Evolutionary conservation across 2,329 filamentous ascomycete genomes (phyloP), one percentile per base, ranked within the genome.

Genomic region (Ilyonectria sp.): DNA sequence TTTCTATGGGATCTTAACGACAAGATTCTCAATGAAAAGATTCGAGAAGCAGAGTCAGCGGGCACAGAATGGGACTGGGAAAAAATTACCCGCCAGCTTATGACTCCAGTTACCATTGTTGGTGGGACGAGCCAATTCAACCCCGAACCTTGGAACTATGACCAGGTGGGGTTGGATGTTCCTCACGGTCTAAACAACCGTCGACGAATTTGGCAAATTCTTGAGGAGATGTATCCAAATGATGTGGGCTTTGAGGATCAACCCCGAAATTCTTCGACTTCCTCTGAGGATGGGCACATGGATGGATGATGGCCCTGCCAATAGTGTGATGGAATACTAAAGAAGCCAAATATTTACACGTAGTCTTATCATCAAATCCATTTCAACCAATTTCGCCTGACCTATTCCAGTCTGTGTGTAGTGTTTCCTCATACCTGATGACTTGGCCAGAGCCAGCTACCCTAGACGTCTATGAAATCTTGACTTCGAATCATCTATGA

Each of bases 161-260:
- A 23, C 1, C 26, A 47, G 29, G 57, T 65, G 3, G 66, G 62
- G 4, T 29, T 68, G 37, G 29, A 11, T n/a, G 58, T 62, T 58
- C 57, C 66, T 15, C 43, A 13, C 3, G 66, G 62, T 8, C 43
- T 68, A 1, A 37, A 52, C 7, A 68, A 68, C 23, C 53, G 66
- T 5, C 61, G 66, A 13, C 53, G 66, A 0, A 68, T 68, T 17
- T 68, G 66, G 66, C 53, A 68, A 40, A 68, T 68, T 15, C 15
- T 68, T 17, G 54, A 55, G 44, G 66, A 68, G 5, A 68, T 65
- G 66, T 46, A 68, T 49, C 65, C 65, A 2, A 54, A 57, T 31
- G 47, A 50, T 19, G 15, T 50, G 5, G 47, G 23, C 23, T 17
- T 50, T 23, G 29, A 46, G 33, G 23, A n/a, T 19, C 5, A 43